These are phyloP conservation scores for Arachnopeziza araneosa DNA, from an alignment of 2,329 filamentous ascomycete species.

Conservation along the genomic window DNA sequence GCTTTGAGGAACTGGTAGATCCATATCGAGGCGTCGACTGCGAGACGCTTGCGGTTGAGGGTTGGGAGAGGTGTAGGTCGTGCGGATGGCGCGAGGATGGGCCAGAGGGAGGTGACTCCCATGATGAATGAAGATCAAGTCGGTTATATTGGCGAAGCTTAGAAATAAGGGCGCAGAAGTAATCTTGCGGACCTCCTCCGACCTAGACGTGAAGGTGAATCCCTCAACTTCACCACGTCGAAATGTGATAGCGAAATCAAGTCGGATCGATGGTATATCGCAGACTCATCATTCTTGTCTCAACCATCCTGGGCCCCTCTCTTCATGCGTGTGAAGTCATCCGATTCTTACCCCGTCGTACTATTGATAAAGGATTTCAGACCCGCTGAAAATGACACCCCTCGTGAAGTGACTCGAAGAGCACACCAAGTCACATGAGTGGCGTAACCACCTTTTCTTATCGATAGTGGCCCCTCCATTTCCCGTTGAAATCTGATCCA, in stretches of 20 bases:
- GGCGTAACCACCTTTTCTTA: background rate
- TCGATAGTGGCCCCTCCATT: background rate
- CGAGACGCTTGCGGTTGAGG: conserved; percentile 91
- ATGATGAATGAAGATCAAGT: conserved; percentile 43
- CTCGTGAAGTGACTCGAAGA: no score
- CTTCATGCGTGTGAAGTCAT: background rate
- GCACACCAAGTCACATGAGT: background rate
- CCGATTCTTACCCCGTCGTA: background rate
- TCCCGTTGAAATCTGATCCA: no score
- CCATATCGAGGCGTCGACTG: conserved; percentile 98
- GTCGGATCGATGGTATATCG: background rate
- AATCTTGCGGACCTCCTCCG: background rate
- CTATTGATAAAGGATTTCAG: background rate
- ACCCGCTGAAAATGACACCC: background rate
- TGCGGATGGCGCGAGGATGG: conserved; percentile 88
- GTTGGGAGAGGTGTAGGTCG: conserved; percentile 95
- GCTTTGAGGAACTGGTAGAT: conserved; percentile 99
- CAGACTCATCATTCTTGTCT: background rate
- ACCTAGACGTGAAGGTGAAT: background rate
- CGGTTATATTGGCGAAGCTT: background rate
- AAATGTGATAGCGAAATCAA: background rate
- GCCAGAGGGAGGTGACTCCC: conserved; percentile 98
- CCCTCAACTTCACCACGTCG: background rate
- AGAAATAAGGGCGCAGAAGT: background rate
- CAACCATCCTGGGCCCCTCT: background rate